A percentile compares a stretch with the other conserved stretches of the same genome.
Evolutionary conservation across 2,329 filamentous ascomycete species (phyloP).

Genomic region (Cordyceps cicadae): DNA sequence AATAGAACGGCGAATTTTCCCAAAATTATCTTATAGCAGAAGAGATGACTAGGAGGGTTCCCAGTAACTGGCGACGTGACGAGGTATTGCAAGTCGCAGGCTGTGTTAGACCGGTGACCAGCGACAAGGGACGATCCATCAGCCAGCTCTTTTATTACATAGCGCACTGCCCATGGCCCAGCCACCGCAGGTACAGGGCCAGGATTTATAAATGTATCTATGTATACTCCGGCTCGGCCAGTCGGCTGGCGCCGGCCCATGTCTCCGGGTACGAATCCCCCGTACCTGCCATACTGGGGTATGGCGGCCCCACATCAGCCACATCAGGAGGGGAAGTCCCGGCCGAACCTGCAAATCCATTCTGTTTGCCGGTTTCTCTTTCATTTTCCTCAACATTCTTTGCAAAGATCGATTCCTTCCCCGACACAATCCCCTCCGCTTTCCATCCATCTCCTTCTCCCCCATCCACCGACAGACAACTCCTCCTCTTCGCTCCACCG

Average conservation of each 20-base stretch:
- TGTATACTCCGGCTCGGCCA: neutral
- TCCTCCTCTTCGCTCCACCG: neutral
- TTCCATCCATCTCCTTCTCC: neutral
- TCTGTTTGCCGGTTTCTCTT: neutral
- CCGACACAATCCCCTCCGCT: neutral
- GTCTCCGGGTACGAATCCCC: neutral
- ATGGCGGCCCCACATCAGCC: conserved; percentile 1
- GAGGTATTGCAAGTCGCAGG: no score
- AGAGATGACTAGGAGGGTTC: no score
- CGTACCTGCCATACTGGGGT: conserved; percentile 1
- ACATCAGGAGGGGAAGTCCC: neutral
- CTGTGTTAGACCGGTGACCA: no score
- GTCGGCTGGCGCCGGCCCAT: neutral
- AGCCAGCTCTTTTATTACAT: neutral
- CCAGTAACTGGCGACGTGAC: no score
- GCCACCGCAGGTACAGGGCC: neutral
- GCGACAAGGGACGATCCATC: neutral
- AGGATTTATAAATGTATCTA: no score
- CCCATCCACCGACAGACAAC: neutral
- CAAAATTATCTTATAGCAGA: no score
- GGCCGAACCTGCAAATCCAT: neutral
- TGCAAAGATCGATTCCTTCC: neutral
- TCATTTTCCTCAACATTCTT: neutral
- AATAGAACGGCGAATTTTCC: no score
- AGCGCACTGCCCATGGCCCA: neutral